Evolutionary conservation across 805 yeast species (phyloP).

Genomic region (Hanseniaspora nectarophila): DNA sequence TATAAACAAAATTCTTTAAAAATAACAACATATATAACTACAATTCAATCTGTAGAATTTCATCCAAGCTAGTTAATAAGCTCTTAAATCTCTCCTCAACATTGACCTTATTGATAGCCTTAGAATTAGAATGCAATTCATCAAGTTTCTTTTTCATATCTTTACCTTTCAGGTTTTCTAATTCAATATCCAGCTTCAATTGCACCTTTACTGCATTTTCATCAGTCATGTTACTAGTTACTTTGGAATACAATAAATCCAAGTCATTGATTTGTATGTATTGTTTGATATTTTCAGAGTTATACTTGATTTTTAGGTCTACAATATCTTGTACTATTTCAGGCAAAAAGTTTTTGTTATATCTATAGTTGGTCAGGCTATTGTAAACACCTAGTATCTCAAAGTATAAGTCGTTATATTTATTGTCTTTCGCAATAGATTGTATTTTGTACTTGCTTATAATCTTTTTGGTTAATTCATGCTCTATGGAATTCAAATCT

Average conservation of each 20-base stretch:
- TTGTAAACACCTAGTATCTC: neutral
- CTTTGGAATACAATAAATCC: neutral
- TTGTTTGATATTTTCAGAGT: neutral
- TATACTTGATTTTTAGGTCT: neutral
- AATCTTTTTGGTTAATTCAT: neutral
- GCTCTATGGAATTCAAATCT: neutral
- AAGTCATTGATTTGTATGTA: neutral
- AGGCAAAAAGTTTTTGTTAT: neutral
- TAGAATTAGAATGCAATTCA: neutral
- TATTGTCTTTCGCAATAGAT: neutral
- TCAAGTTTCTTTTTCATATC: neutral
- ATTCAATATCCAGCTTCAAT: neutral
- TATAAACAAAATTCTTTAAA: neutral
- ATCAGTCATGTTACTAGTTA: neutral
- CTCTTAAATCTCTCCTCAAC: neutral
- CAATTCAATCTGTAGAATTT: neutral
- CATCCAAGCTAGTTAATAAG: neutral
- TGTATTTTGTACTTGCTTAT: neutral
- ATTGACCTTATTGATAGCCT: neutral
- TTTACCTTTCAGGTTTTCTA: neutral
- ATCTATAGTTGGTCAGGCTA: neutral
- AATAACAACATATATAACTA: too few species aligned
- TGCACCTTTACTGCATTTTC: slow-evolving; percentile 1
- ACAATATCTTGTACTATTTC: neutral
- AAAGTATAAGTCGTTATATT: neutral